These are phyloP conservation scores for Stachybotrys echinatus DNA, from an alignment of 2,329 filamentous ascomycete genomes.

Conservation along the genomic window DNA sequence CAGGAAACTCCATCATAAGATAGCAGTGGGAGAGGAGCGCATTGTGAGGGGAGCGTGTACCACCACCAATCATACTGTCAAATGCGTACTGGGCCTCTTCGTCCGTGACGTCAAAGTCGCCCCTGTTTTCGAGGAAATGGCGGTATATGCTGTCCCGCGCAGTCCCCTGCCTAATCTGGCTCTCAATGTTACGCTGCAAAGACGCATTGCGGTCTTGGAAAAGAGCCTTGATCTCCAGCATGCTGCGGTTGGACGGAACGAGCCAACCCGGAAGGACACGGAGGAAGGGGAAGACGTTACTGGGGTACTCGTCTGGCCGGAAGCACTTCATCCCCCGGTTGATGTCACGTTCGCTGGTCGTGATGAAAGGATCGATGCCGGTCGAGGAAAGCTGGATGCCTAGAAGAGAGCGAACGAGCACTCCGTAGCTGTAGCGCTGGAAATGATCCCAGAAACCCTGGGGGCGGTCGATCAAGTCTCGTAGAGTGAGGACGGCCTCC, in stretches of 20 bases:
- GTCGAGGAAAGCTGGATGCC: neutral
- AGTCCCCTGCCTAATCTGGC: slow-evolving; percentile 4
- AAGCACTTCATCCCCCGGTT: neutral
- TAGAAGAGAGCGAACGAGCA: neutral
- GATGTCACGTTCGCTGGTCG: neutral
- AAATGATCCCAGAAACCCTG: neutral
- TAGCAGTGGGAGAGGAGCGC: slow-evolving; percentile 18
- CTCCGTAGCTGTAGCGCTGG: neutral
- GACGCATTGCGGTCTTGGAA: neutral
- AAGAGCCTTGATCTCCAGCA: neutral
- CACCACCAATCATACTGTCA: slow-evolving; percentile 27
- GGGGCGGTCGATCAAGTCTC: neutral
- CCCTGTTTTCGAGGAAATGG: slow-evolving; percentile 3
- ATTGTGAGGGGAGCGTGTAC: slow-evolving; percentile 28
- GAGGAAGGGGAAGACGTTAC: slow-evolving; percentile 24
- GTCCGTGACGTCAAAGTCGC: slow-evolving; percentile 9
- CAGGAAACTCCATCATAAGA: slow-evolving; percentile 22
- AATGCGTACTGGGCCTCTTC: slow-evolving; percentile 22
- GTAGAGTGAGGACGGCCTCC: slow-evolving; percentile 2
- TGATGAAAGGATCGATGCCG: neutral
- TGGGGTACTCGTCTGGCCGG: slow-evolving; percentile 17
- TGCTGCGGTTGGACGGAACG: slow-evolving; percentile 9
- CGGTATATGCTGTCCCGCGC: slow-evolving; percentile 3
- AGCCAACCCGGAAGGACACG: slow-evolving; percentile 20
- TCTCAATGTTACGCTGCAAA: neutral